phyloP scores from a whole-genome alignment of 2,329 filamentous ascomycete species.

The Nakataea oryzae region DNA sequence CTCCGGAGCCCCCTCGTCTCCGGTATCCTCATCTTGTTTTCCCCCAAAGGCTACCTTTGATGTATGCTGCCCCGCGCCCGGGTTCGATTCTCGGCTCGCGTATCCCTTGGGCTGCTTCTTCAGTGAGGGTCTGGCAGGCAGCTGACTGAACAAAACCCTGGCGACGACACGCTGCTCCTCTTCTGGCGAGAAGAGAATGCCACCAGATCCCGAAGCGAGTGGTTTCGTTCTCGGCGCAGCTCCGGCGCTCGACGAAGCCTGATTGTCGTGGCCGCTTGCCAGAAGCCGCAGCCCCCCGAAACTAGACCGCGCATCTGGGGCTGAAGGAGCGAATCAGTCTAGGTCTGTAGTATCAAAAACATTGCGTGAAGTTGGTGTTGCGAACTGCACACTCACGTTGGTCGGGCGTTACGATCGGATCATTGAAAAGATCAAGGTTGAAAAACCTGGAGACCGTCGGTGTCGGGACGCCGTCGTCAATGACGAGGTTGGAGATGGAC shows the following conservation, averaged over 20 bases:
- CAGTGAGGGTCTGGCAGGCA: no score
- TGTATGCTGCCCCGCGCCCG: no score
- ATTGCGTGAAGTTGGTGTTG: no score
- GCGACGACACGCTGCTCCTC: no score
- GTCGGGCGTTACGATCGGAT: neutral
- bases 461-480: neutral
- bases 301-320: neutral
- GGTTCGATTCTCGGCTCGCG: no score
- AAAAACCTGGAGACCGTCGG: neutral
- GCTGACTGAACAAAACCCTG: no score
- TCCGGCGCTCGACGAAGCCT: neutral
- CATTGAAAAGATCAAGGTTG: neutral
- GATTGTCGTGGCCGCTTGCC: neutral
- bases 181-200: no score
- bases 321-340: neutral
- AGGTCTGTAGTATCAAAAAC: no score
- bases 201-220: neutral
- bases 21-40: neutral
- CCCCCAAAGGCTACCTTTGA: neutral
- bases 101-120: no score
- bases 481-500: no score
- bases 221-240: no score
- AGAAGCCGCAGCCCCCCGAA: neutral
- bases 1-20: neutral
- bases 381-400: no score